These are phyloP conservation scores for Cryptococcus maquisensis DNA, from an alignment of 1,284 basidiomycete genomes.

Conservation along the genomic window DNA sequence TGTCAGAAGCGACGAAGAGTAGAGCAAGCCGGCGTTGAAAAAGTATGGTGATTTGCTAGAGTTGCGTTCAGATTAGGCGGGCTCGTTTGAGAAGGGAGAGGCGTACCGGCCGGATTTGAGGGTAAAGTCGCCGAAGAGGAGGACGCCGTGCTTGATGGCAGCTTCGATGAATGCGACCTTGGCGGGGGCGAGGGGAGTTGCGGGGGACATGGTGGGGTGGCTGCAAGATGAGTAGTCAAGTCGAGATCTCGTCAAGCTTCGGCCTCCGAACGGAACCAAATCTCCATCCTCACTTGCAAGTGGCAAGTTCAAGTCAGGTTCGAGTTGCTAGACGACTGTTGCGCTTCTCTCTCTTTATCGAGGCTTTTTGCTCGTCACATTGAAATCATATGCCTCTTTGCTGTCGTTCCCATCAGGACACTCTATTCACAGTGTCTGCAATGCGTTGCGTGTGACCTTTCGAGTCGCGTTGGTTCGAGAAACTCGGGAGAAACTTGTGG, in stretches of 20 bases:
- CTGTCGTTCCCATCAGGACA: no score
- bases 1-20: conserved; percentile 74
- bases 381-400: no score
- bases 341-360: no score
- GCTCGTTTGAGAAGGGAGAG: not conserved
- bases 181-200: conserved; percentile 26
- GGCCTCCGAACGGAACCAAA: not conserved
- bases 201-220: conserved; percentile 1
- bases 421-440: no score
- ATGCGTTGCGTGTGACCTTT: no score
- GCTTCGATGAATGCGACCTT: conserved; percentile 49
- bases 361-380: no score
- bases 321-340: no score
- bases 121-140: conserved; percentile 85
- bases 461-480: no score
- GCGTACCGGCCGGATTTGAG: conserved; percentile 89
- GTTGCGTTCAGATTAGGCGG: not conserved
- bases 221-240: not conserved
- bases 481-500: no score
- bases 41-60: conserved; percentile 86
- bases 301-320: no score
- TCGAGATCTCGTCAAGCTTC: not conserved
- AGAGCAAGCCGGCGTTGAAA: conserved; percentile 89
- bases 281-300: no score
- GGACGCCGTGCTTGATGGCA: conserved; percentile 50